A percentile compares a stretch with the other conserved stretches of the same genome.
phyloP scores from a whole-genome alignment of 2,329 filamentous ascomycete genomes.

The Lachnellula occidentalis region DNA sequence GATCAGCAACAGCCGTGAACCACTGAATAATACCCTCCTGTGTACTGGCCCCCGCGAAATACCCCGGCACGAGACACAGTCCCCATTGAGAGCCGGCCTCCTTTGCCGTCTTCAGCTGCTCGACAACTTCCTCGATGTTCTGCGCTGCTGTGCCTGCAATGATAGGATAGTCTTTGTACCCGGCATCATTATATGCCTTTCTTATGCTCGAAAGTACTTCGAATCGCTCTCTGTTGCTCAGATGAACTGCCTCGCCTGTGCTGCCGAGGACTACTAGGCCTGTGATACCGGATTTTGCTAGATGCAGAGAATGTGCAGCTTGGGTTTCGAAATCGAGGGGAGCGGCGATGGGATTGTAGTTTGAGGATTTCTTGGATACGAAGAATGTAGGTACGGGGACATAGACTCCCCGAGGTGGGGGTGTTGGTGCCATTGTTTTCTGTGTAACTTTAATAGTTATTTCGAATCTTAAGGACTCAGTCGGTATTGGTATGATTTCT shows the following conservation, averaged over 20 bases:
- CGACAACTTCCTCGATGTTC: conserved; percentile 50
- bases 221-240: conserved; percentile 50
- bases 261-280: conserved; percentile 58
- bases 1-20: conserved; percentile 56
- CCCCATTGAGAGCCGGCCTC: conserved; percentile 57
- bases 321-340: conserved; percentile 53
- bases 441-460: not conserved
- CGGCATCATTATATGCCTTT: conserved; percentile 47
- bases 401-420: not conserved
- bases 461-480: not conserved
- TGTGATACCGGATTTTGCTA: conserved; percentile 52
- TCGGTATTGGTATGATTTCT: not conserved
- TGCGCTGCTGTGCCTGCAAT: conserved; percentile 54
- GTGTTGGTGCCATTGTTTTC: not conserved
- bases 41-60: conserved; percentile 54
- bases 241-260: conserved; percentile 59
- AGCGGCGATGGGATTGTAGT: conserved; percentile 22
- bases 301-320: conserved; percentile 51
- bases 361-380: conserved; percentile 26
- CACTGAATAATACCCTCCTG: conserved; percentile 56
- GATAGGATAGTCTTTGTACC: conserved; percentile 54
- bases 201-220: conserved; percentile 49
- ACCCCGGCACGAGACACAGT: conserved; percentile 58
- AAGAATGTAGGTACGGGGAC: conserved; percentile 60
- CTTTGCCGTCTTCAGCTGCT: conserved; percentile 44